phyloP scores from a whole-genome alignment of 768 basidiomycete genomes.

The Kwoniella europaea region DNA sequence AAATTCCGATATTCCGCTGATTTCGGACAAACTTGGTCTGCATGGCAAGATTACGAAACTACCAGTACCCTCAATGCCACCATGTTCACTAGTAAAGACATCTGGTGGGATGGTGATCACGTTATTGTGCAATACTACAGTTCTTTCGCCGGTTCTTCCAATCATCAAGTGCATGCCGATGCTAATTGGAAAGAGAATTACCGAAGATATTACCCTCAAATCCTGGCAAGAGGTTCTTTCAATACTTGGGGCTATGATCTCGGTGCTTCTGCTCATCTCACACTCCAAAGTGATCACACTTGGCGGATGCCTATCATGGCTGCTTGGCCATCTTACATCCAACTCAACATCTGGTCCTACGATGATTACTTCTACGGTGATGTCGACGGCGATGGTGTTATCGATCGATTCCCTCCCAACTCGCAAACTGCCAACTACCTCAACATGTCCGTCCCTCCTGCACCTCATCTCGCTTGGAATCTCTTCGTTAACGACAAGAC shows the following conservation, averaged over 20 bases:
- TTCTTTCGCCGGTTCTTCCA: slow-evolving; percentile 66
- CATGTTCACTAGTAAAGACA: slow-evolving; percentile 62
- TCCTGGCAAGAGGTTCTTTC: slow-evolving; percentile 85
- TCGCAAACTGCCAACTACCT: slow-evolving; percentile 73
- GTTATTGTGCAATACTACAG: slow-evolving; percentile 93
- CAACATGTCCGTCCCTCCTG: slow-evolving; percentile 88
- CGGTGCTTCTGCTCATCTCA: slow-evolving; percentile 75
- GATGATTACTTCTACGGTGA: slow-evolving; percentile 95
- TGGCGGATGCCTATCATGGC: slow-evolving; percentile 74
- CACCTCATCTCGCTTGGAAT: slow-evolving; percentile 86
- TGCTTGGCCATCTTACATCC: slow-evolving; percentile 84
- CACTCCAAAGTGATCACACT: slow-evolving; percentile 64
- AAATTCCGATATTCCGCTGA: slow-evolving; percentile 84
- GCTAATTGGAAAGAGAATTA: slow-evolving; percentile 64
- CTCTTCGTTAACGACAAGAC: slow-evolving; percentile 77
- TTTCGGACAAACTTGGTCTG: slow-evolving; percentile 81
- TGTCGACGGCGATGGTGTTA: slow-evolving; percentile 78
- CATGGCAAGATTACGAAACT: slow-evolving; percentile 79
- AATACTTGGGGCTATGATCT: slow-evolving; percentile 91
- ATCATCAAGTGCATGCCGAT: slow-evolving; percentile 79
- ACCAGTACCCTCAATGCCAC: slow-evolving; percentile 64
- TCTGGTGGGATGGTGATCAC: slow-evolving; percentile 82
- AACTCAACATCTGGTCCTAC: slow-evolving; percentile 87
- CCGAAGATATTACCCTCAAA: slow-evolving; percentile 78
- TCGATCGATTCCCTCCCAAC: slow-evolving; percentile 91